Conservation (phyloP, 2,329 filamentous ascomycete genomes). For the Dryadomyces quercivorus region DNA sequence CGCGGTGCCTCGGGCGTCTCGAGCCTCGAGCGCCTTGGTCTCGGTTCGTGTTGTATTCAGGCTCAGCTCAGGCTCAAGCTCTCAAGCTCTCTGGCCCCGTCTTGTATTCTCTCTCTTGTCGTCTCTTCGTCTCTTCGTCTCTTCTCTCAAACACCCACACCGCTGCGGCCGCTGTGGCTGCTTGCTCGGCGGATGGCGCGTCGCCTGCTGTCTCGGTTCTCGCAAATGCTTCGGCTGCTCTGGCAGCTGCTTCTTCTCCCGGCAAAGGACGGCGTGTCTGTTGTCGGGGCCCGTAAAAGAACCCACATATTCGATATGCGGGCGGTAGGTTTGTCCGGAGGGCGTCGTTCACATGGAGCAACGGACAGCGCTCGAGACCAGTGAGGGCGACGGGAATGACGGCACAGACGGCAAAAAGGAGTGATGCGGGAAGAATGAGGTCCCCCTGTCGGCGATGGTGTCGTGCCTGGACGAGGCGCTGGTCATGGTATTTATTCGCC, state of each 20-base stretch:
- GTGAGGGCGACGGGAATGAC: too few species aligned
- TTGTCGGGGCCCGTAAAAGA: constrained; percentile 15
- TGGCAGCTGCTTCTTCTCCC: constrained; percentile 10
- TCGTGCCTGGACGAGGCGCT: too few species aligned
- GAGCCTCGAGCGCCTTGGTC: background rate
- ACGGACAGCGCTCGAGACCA: background rate
- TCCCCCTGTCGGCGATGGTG: too few species aligned
- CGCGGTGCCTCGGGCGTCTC: background rate
- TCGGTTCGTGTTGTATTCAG: too few species aligned
- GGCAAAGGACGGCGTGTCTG: constrained; percentile 16
- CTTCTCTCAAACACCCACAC: background rate
- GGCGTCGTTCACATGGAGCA: constrained; percentile 1
- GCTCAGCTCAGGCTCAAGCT: too few species aligned
- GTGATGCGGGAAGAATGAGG: background rate
- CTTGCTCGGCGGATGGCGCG: background rate
- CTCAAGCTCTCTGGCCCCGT: background rate
- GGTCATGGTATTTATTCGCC: too few species aligned
- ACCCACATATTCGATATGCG: constrained; percentile 16
- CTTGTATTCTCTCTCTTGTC: background rate
- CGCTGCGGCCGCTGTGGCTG: background rate
- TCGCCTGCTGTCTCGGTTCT: background rate
- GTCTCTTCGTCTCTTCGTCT: background rate
- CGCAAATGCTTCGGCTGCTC: constrained; percentile 5
- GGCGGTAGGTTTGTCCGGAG: constrained; percentile 10
- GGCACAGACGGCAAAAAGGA: background rate